These are phyloP conservation scores for Stemphylium beticola DNA, from an alignment of 2,329 filamentous ascomycete species.

Conservation along the genomic window DNA sequence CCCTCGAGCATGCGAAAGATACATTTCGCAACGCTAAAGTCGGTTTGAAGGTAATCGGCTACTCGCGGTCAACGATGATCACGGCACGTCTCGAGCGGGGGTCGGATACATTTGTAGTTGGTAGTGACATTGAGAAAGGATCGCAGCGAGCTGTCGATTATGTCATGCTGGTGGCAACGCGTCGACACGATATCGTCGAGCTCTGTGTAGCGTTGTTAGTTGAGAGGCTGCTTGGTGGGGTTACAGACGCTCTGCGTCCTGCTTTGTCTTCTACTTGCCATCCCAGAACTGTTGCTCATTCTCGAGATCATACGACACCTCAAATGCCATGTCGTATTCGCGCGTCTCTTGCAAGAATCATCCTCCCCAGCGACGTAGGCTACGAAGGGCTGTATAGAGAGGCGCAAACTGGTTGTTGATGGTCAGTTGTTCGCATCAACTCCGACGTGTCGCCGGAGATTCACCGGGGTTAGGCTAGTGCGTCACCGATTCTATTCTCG, in stretches of 20 bases:
- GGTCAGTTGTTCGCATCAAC: conserved; percentile 29
- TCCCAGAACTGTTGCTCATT: conserved; percentile 89
- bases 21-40: conserved; percentile 81
- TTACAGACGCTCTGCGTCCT: conserved; percentile 25
- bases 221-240: conserved; percentile 22
- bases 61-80: conserved; percentile 31
- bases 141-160: conserved; percentile 85
- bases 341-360: conserved; percentile 44
- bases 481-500: conserved; percentile 28
- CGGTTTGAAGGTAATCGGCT: conserved; percentile 75
- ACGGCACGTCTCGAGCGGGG: neutral
- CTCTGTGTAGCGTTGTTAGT: conserved; percentile 56
- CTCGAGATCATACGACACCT: conserved; percentile 72
- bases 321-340: conserved; percentile 66
- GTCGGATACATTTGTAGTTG: conserved; percentile 66
- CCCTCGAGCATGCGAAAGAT: conserved; percentile 79
- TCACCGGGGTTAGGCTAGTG: conserved; percentile 26
- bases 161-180: conserved; percentile 65
- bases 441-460: conserved; percentile 25
- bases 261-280: conserved; percentile 61
- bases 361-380: conserved; percentile 38
- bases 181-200: conserved; percentile 69
- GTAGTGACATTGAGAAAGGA: conserved; percentile 81
- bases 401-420: conserved; percentile 30
- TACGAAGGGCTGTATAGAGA: conserved; percentile 21